phyloP scores from a whole-genome alignment of 2,329 filamentous ascomycete genomes.

The Gaeumannomyces sp. region DNA sequence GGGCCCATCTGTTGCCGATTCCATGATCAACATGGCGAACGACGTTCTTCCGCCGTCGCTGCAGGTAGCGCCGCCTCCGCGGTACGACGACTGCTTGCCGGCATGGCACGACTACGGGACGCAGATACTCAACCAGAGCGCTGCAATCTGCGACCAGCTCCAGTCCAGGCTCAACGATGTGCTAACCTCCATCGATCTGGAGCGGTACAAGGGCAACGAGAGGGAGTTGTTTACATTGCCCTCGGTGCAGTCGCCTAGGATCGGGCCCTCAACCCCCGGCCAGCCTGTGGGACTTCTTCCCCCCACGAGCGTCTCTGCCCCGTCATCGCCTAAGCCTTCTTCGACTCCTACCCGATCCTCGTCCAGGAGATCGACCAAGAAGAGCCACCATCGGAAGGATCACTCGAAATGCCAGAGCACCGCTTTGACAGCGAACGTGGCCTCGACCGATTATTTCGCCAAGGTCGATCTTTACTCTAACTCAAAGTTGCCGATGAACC shows the following conservation, averaged over 20 bases:
- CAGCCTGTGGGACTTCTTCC: conserved; percentile 21
- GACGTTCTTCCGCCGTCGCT: conserved; percentile 28
- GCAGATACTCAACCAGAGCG: conserved; percentile 39
- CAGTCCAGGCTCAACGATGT: conserved; percentile 58
- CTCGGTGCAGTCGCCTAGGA: neutral
- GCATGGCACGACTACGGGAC: conserved; percentile 36
- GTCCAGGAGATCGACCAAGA: conserved; percentile 13
- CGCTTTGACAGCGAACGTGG: conserved; percentile 27
- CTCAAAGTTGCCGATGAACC: conserved; percentile 60
- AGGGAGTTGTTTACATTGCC: conserved; percentile 39
- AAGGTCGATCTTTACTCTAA: conserved; percentile 78
- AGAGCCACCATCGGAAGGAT: conserved; percentile 27
- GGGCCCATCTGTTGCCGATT: conserved; percentile 16
- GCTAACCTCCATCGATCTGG: conserved; percentile 66
- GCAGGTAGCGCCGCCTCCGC: conserved; percentile 21
- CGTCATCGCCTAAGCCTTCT: conserved; percentile 4
- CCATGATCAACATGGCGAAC: conserved; percentile 37
- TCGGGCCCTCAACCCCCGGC: neutral
- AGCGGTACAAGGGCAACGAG: conserved; percentile 47
- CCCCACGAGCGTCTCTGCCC: conserved; percentile 15
- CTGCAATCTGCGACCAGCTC: conserved; percentile 52
- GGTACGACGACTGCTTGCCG: conserved; percentile 36
- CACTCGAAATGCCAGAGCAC: conserved; percentile 30
- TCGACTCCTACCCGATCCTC: neutral
- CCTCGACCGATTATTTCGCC: conserved; percentile 56